Conservation (phyloP, 139 green algal genomes). For the Limnomonas spitsbergensis region DNA sequence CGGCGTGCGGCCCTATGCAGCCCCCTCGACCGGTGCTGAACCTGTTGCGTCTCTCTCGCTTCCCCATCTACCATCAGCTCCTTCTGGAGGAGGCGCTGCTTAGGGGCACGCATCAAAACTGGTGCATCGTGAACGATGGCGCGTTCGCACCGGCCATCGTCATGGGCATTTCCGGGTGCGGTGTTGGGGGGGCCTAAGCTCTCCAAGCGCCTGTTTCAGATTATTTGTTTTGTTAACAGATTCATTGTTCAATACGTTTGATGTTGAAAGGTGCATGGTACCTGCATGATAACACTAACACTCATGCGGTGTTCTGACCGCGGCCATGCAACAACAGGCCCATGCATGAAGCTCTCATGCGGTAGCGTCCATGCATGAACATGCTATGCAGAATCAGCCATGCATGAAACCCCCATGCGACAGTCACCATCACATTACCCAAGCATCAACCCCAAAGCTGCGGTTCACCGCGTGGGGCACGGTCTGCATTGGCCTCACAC, state of each 20-base stretch:
- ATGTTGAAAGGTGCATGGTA: neutral
- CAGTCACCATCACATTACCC: too few species aligned
- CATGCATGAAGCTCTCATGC: too few species aligned
- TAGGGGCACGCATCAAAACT: slow-evolving; percentile 64
- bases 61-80: slow-evolving; percentile 75
- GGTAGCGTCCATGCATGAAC: too few species aligned
- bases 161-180: slow-evolving; percentile 91
- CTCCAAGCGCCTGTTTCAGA: neutral
- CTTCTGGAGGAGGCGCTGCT: slow-evolving; percentile 85
- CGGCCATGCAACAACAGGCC: too few species aligned
- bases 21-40: slow-evolving; percentile 28
- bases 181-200: neutral
- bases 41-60: slow-evolving; percentile 43
- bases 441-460: too few species aligned
- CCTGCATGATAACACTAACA: too few species aligned
- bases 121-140: slow-evolving; percentile 86
- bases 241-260: neutral
- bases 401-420: too few species aligned
- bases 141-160: slow-evolving; percentile 66
- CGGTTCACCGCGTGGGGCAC: too few species aligned
- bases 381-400: too few species aligned
- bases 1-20: too few species aligned
- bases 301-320: too few species aligned
- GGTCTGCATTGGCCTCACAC: too few species aligned
- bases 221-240: neutral